These are phyloP conservation scores for Alternaria sp. DNA, from an alignment of 2,329 filamentous ascomycete genomes.

Conservation along the genomic window DNA sequence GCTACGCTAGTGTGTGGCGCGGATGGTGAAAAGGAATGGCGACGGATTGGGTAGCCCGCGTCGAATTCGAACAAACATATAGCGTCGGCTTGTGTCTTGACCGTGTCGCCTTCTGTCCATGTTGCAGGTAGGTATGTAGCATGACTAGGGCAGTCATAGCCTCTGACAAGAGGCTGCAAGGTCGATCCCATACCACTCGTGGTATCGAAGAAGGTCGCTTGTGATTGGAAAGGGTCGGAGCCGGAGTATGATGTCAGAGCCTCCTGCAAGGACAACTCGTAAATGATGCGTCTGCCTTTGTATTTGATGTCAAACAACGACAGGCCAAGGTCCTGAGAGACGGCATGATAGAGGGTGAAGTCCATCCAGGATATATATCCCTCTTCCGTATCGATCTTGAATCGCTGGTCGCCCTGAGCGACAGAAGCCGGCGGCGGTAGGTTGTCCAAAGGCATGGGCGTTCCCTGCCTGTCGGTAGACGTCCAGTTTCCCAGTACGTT, in stretches of 20 bases:
- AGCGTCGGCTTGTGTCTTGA: slow-evolving; percentile 46
- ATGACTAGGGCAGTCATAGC: slow-evolving; percentile 62
- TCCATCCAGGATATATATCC: slow-evolving; percentile 61
- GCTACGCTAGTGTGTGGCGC: slow-evolving; percentile 36
- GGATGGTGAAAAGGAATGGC: slow-evolving; percentile 29
- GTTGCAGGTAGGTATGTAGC: slow-evolving; percentile 59
- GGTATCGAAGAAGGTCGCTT: slow-evolving; percentile 57
- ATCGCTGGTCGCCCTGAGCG: slow-evolving; percentile 52
- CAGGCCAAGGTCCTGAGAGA: slow-evolving; percentile 58
- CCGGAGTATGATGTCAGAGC: slow-evolving; percentile 62
- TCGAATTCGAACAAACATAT: slow-evolving; percentile 50
- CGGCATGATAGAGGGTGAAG: slow-evolving; percentile 60
- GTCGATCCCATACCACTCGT: slow-evolving; percentile 59
- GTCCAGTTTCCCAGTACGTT: slow-evolving; percentile 59
- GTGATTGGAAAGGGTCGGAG: slow-evolving; percentile 56
- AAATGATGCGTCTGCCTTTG: slow-evolving; percentile 62
- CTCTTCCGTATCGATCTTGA: slow-evolving; percentile 51
- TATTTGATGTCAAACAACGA: slow-evolving; percentile 60
- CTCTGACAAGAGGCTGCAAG: slow-evolving; percentile 51
- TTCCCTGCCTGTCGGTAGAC: slow-evolving; percentile 51
- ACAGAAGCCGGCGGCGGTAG: slow-evolving; percentile 61
- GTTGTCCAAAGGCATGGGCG: slow-evolving; percentile 55
- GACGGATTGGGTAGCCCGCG: slow-evolving; percentile 39
- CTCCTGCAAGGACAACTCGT: slow-evolving; percentile 63
- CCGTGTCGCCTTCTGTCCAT: slow-evolving; percentile 48